These are phyloP conservation scores for Piper longum DNA, from an alignment of 164 flowering plant genomes.

Conservation along the genomic window DNA sequence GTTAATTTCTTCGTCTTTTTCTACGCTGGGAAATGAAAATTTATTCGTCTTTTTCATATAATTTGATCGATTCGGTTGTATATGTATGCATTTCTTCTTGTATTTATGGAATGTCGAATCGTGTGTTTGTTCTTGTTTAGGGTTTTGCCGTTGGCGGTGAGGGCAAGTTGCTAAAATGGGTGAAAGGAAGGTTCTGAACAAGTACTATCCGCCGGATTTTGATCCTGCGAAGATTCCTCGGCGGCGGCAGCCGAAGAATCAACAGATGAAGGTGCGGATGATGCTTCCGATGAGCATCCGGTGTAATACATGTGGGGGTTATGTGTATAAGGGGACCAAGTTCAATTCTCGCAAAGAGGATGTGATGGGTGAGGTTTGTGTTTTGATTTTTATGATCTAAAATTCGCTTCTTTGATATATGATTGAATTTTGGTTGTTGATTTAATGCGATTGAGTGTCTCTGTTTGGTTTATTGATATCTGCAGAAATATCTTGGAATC, in stretches of 20 bases:
- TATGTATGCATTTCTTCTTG: too few species aligned
- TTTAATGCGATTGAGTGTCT: not conserved
- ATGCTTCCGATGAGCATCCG: conserved; percentile 95
- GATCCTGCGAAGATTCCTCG: conserved; percentile 84
- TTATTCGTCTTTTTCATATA: too few species aligned
- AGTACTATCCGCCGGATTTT: conserved; percentile 93
- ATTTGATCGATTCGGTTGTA: too few species aligned
- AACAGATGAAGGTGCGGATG: conserved; percentile 88
- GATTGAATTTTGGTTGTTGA: not conserved
- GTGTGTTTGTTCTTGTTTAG: too few species aligned
- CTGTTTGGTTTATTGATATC: not conserved
- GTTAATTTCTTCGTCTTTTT: too few species aligned
- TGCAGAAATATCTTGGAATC: conserved; percentile 81
- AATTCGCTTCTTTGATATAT: not conserved
- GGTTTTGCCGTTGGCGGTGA: not conserved
- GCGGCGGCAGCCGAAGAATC: conserved; percentile 56
- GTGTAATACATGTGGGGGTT: conserved; percentile 73
- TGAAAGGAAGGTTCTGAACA: conserved; percentile 80
- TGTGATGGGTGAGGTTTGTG: conserved; percentile 56
- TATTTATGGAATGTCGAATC: too few species aligned
- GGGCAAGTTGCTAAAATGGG: conserved; percentile 33
- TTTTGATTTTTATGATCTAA: not conserved
- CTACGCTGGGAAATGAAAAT: too few species aligned
- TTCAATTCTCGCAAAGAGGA: conserved; percentile 92
- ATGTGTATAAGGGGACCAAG: conserved; percentile 85